Evolutionary conservation across 306 rosid genomes (phyloP), one percentile per base, ranked within the genome.

Genomic region (Gynostemma pentaphyllum): DNA sequence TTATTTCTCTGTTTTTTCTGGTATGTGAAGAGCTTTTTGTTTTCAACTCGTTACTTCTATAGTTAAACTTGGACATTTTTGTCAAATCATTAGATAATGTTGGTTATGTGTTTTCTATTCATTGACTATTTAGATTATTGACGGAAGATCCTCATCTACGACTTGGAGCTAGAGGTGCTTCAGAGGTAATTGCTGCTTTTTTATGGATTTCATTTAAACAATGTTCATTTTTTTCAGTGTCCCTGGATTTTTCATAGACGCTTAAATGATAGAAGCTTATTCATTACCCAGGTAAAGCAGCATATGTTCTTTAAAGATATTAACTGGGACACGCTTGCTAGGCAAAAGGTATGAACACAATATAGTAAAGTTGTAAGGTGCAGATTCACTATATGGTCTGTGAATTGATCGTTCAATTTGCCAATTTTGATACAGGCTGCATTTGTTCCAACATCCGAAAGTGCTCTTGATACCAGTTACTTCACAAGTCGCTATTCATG

Each of bases 261-360:
- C 69, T 46, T 66, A 27, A 71, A 49, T 75, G n/a, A 73, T 72
- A 19, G 64, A 39, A 8, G 15, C 48, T 14, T 39, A 64, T 56
- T 68, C 45, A 71, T 79, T 56, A 69, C 78, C 55, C 81, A 92
- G 99, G 99, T 94, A 78, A 94, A 88, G 80, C 88, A 81, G 64
- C 99, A 94, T 74, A 79, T 74, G 40, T 94, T 88, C 83, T 94
- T 88, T 77, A 94, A 94, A 82, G 88, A 94, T 78, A 81, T 88
- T 66, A 94, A 88, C 82, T 94, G 99, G 99, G 97, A 88, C 71
- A 94, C 99, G 14, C 96, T 94, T 67, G 97, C 99, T 66, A 75
- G 97, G 72, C 99, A 94, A 84, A 94, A 94, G 88, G 99, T 91
- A 69, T 23, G 75, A 59, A 9, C 10, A 45, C 21, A 34, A 49